phyloP scores from a whole-genome alignment of 768 basidiomycete species.

The Lentinula detonsa region DNA sequence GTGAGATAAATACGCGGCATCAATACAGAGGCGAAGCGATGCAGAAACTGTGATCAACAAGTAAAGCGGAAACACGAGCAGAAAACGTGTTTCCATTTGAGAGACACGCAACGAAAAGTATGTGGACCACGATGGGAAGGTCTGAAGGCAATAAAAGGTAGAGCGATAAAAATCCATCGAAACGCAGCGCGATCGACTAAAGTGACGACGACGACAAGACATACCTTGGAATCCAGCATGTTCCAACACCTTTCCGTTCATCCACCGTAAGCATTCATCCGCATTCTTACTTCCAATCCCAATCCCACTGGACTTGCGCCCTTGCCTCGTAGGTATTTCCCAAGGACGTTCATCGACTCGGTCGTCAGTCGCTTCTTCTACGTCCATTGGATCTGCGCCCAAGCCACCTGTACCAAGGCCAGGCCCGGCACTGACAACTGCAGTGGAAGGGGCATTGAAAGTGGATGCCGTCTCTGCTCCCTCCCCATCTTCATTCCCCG shows the following conservation, averaged over 20 bases:
- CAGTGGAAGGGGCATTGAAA: background rate
- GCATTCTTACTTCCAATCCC: conserved; percentile 61
- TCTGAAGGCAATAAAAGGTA: background rate
- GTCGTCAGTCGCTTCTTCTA: conserved; percentile 24
- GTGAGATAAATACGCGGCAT: background rate
- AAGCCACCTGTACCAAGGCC: conserved; percentile 15
- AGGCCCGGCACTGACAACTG: conserved; percentile 16
- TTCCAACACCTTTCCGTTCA: conserved; percentile 72
- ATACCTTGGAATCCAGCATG: conserved; percentile 90
- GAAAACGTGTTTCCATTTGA: background rate
- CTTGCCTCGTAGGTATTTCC: conserved; percentile 24
- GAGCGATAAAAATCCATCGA: background rate
- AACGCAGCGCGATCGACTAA: background rate
- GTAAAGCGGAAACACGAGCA: background rate
- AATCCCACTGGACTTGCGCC: conserved; percentile 21
- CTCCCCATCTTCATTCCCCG: conserved; percentile 28
- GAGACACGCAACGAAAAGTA: background rate
- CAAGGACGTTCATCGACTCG: conserved; percentile 61
- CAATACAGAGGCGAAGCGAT: background rate
- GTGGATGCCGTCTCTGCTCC: conserved; percentile 16
- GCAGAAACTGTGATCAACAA: background rate
- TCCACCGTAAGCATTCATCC: conserved; percentile 63
- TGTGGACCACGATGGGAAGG: background rate
- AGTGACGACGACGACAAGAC: conserved; percentile 15
- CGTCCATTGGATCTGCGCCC: conserved; percentile 21